A percentile compares a stretch with the other conserved stretches of the same genome.
These are phyloP conservation scores for Pisolithus orientalis DNA, from an alignment of 768 basidiomycete genomes.

Conservation along the genomic window DNA sequence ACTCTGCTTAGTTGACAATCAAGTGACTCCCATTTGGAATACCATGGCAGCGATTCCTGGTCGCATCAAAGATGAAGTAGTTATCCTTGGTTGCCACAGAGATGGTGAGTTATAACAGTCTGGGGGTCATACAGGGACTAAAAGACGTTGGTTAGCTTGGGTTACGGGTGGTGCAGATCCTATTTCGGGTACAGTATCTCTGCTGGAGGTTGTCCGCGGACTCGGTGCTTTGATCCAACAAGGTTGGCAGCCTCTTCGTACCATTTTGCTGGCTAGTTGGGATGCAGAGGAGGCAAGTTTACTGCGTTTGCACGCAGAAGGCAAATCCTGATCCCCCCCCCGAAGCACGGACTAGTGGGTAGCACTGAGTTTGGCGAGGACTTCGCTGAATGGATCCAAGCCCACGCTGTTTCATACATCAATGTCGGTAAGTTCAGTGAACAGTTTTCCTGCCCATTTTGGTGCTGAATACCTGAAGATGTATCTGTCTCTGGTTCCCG, in stretches of 20 bases:
- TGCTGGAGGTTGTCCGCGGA: conserved; percentile 52
- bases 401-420: conserved; percentile 80
- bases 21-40: conserved; percentile 90
- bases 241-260: conserved; percentile 69
- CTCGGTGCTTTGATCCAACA: conserved; percentile 43
- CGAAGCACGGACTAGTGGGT: conserved; percentile 66
- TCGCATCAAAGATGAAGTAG: conserved; percentile 75
- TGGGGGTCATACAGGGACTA: not conserved
- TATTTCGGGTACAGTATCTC: conserved; percentile 48
- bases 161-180: conserved; percentile 52
- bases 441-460: not conserved
- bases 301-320: not conserved
- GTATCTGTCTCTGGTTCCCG: conserved; percentile 49
- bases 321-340: conserved; percentile 1
- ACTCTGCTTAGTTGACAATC: conserved; percentile 51
- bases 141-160: conserved; percentile 15
- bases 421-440: conserved; percentile 51
- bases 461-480: conserved; percentile 29
- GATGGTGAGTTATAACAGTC: conserved; percentile 50
- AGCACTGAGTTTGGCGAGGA: conserved; percentile 95
- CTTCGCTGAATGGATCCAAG: conserved; percentile 72
- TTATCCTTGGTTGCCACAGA: conserved; percentile 83
- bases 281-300: conserved; percentile 61
- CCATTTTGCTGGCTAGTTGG: conserved; percentile 74
- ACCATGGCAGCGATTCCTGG: conserved; percentile 80